phyloP scores from a whole-genome alignment of 2,329 filamentous ascomycete species.

The Fusarium newnesense region DNA sequence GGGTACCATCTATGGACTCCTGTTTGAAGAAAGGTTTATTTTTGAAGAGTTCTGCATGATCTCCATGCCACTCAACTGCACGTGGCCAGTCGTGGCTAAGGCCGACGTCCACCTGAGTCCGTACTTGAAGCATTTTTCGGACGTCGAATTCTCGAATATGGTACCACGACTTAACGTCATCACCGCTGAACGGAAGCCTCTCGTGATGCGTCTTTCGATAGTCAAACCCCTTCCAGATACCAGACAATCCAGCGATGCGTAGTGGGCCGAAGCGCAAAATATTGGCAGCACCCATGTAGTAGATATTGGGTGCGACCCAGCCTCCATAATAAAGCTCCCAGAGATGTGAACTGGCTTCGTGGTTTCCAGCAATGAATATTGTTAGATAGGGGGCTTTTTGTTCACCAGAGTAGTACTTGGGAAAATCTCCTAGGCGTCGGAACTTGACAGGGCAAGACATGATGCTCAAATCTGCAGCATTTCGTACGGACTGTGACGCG shows the following conservation, averaged over 20 bases:
- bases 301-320: conserved; percentile 97
- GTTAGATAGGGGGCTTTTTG: conserved; percentile 86
- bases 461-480: conserved; percentile 85
- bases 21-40: conserved; percentile 79
- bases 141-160: conserved; percentile 90
- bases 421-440: conserved; percentile 89
- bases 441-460: conserved; percentile 93
- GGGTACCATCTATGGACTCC: conserved; percentile 78
- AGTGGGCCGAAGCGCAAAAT: conserved; percentile 85
- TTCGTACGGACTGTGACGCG: conserved; percentile 76
- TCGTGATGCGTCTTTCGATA: conserved; percentile 87
- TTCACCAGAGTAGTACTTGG: conserved; percentile 88
- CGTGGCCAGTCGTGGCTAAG: conserved; percentile 97
- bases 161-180: conserved; percentile 85
- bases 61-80: conserved; percentile 81
- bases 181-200: conserved; percentile 81
- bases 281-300: conserved; percentile 94
- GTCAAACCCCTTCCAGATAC: conserved; percentile 94
- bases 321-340: conserved; percentile 96
- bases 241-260: conserved; percentile 88
- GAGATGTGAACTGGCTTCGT: conserved; percentile 90
- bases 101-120: conserved; percentile 90
- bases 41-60: conserved; percentile 73
- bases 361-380: conserved; percentile 92
- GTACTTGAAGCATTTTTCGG: conserved; percentile 86